Percentiles rank a stretch among this genome's conserved stretches.
Evolutionary conservation across 352 stramenopile species (phyloP).

Genomic region (Globisporangium mamillatum): DNA sequence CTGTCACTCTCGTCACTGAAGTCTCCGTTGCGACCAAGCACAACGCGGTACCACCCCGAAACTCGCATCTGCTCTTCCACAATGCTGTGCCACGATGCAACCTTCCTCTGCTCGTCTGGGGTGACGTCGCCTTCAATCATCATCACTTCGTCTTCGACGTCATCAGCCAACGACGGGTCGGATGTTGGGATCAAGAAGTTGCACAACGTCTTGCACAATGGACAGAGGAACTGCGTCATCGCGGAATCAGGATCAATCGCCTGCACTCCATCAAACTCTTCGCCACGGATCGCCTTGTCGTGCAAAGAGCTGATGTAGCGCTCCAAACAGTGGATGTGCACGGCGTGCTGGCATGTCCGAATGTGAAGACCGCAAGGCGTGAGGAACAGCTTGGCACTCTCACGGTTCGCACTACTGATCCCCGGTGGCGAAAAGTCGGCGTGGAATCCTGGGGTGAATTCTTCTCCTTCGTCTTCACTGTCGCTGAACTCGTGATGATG

Average conservation of each 20-base stretch:
- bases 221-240: slow-evolving; percentile 91
- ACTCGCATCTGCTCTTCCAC: slow-evolving; percentile 61
- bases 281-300: slow-evolving; percentile 83
- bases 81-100: slow-evolving; percentile 45
- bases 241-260: slow-evolving; percentile 84
- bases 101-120: slow-evolving; percentile 19
- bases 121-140: slow-evolving; percentile 2
- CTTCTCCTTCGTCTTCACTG: slow-evolving; percentile 50
- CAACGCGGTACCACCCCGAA: slow-evolving; percentile 64
- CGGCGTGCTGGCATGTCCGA: slow-evolving; percentile 83
- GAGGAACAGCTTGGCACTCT: slow-evolving; percentile 70
- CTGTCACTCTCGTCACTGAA: slow-evolving; percentile 50
- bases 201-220: slow-evolving; percentile 90
- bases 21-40: slow-evolving; percentile 64
- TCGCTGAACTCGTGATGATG: slow-evolving; percentile 33
- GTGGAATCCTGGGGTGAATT: slow-evolving; percentile 39
- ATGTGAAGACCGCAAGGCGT: slow-evolving; percentile 80
- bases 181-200: slow-evolving; percentile 89
- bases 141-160: slow-evolving; percentile 15
- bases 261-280: slow-evolving; percentile 88
- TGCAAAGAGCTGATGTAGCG: slow-evolving; percentile 84
- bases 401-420: slow-evolving; percentile 35
- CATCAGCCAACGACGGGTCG: slow-evolving; percentile 29
- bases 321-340: slow-evolving; percentile 86
- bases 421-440: slow-evolving; percentile 44